A percentile compares a stretch with the other conserved stretches of the same genome.
Conservation (phyloP, 2,329 filamentous ascomycete species). For the Phialemonium atrogriseum region DNA sequence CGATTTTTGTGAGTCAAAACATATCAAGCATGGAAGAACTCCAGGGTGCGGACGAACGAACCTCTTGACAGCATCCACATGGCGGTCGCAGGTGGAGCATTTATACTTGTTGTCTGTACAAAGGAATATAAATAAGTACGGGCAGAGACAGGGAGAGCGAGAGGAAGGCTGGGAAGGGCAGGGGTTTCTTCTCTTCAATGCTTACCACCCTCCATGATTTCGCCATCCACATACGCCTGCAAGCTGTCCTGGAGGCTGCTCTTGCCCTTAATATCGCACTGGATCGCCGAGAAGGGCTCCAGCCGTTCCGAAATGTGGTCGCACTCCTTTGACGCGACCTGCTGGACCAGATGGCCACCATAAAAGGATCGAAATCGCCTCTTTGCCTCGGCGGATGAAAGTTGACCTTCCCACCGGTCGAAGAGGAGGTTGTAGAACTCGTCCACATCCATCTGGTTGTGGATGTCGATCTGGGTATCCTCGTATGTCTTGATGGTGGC, state of each 20-base stretch:
- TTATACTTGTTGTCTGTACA: constrained; percentile 96
- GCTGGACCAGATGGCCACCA: constrained; percentile 84
- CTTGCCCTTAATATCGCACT: constrained; percentile 95
- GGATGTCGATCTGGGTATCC: constrained; percentile 73
- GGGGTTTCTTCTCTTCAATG: no score
- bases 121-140: neutral
- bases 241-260: constrained; percentile 75
- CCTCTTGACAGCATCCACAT: constrained; percentile 90
- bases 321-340: constrained; percentile 93
- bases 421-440: constrained; percentile 95
- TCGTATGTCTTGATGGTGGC: constrained; percentile 75
- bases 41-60: no score
- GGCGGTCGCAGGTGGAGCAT: constrained; percentile 78
- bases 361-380: constrained; percentile 74
- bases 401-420: constrained; percentile 80
- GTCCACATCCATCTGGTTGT: constrained; percentile 94
- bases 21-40: no score
- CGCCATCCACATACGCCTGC: constrained; percentile 90
- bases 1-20: no score
- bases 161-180: constrained; percentile 4
- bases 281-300: constrained; percentile 89
- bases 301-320: constrained; percentile 84
- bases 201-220: constrained; percentile 84
- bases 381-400: constrained; percentile 60
- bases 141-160: no score